Percentiles rank a stretch among this genome's conserved stretches.
These are phyloP conservation scores for Stachybotrys elegans DNA, from an alignment of 2,329 filamentous ascomycete genomes.

Conservation along the genomic window DNA sequence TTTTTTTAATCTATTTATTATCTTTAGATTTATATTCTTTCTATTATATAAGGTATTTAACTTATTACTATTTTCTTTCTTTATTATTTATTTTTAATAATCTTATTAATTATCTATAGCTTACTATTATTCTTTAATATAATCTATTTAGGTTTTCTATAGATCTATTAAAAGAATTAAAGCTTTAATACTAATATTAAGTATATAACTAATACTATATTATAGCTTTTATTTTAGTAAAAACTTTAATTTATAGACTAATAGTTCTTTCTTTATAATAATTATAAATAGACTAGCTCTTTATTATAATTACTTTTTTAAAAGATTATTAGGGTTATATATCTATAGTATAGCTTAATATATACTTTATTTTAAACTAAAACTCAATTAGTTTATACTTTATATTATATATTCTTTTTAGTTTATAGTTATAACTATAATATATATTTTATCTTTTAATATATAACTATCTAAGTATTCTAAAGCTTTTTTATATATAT, in stretches of 20 bases:
- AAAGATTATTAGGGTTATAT: neutral
- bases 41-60: neutral
- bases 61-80: neutral
- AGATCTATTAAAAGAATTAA: neutral
- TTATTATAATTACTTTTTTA: neutral
- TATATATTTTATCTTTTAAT: neutral
- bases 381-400: neutral
- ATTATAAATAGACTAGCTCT: neutral
- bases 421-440: neutral
- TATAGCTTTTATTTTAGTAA: neutral
- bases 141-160: conserved; percentile 1
- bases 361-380: neutral
- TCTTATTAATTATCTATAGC: neutral
- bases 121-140: neutral
- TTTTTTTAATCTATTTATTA: neutral
- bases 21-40: neutral
- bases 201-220: too few species aligned
- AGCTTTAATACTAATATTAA: neutral
- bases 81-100: neutral
- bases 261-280: neutral
- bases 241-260: neutral
- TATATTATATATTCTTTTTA: neutral
- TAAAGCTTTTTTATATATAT: neutral
- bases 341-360: neutral
- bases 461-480: neutral